Conservation (phyloP, 2,329 filamentous ascomycete species). For the Xylaria sp. region DNA sequence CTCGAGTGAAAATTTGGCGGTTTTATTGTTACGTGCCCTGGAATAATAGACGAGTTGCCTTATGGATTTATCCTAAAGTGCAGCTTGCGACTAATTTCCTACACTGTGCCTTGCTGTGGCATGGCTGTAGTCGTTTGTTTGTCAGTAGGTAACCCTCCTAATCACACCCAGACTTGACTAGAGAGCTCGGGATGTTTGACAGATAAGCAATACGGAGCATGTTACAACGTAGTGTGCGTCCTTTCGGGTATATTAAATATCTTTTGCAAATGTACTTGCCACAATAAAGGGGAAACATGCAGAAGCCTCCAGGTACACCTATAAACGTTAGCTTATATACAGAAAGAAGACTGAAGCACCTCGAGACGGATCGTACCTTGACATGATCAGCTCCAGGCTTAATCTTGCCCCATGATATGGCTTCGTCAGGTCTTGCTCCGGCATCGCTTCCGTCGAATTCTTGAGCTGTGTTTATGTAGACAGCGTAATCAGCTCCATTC, state of each 20-base stretch:
- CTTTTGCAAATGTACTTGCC: slow-evolving; percentile 73
- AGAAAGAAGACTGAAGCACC: slow-evolving; percentile 5
- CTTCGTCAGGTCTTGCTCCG: slow-evolving; percentile 93
- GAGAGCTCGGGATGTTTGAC: background rate
- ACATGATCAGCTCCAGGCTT: slow-evolving; percentile 87
- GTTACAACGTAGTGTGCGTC: background rate
- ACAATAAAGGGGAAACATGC: slow-evolving; percentile 74
- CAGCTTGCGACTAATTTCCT: background rate
- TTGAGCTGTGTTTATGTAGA: slow-evolving; percentile 97
- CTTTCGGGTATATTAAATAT: slow-evolving; percentile 41
- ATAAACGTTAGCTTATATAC: slow-evolving; percentile 33
- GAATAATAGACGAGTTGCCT: background rate
- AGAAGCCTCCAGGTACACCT: slow-evolving; percentile 74
- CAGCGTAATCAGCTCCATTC: slow-evolving; percentile 95
- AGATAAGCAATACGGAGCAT: background rate
- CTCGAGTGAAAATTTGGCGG: too few relatives aligned
- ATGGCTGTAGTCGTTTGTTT: background rate
- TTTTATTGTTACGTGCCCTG: background rate
- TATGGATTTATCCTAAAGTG: background rate
- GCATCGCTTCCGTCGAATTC: slow-evolving; percentile 98
- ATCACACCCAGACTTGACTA: background rate
- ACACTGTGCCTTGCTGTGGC: background rate
- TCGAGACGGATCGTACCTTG: slow-evolving; percentile 68
- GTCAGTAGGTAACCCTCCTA: background rate
- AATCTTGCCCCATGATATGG: slow-evolving; percentile 99